These are phyloP conservation scores for Fusarium subglutinans DNA, from an alignment of 2,329 filamentous ascomycete genomes.

Conservation along the genomic window DNA sequence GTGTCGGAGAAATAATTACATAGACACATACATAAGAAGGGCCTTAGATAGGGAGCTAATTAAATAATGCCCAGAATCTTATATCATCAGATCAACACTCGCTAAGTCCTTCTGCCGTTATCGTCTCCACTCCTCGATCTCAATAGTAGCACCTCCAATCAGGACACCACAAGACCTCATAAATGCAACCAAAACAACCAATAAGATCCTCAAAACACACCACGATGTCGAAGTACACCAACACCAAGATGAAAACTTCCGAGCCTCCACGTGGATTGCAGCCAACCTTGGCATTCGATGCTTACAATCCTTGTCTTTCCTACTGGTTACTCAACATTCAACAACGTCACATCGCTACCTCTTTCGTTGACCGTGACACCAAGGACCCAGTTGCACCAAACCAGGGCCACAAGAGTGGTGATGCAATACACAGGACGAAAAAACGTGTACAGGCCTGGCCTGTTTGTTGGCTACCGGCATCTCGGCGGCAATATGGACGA, in stretches of 20 bases:
- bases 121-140: slow-evolving; percentile 2
- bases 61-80: not conserved
- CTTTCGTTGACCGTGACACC: slow-evolving; percentile 10
- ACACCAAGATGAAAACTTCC: not conserved
- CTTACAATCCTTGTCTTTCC: slow-evolving; percentile 12
- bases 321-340: slow-evolving; percentile 3
- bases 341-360: slow-evolving; percentile 18
- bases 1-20: too few relatives aligned
- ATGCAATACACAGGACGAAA: slow-evolving; percentile 15
- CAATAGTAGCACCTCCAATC: slow-evolving; percentile 12
- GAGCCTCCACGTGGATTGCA: slow-evolving; percentile 18
- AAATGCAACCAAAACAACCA: slow-evolving; percentile 3
- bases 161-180: not conserved
- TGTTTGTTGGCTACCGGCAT: slow-evolving; percentile 14
- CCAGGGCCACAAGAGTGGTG: not conserved
- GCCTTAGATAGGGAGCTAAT: not conserved
- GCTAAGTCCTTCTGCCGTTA: not conserved
- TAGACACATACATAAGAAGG: too few relatives aligned
- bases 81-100: not conserved
- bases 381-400: not conserved
- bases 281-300: slow-evolving; percentile 24
- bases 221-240: slow-evolving; percentile 13
- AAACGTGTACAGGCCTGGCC: slow-evolving; percentile 21
- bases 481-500: not conserved
- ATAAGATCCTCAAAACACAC: not conserved